These are phyloP conservation scores for Thermoascus crustaceus DNA, from an alignment of 2,329 filamentous ascomycete species.

Conservation along the genomic window DNA sequence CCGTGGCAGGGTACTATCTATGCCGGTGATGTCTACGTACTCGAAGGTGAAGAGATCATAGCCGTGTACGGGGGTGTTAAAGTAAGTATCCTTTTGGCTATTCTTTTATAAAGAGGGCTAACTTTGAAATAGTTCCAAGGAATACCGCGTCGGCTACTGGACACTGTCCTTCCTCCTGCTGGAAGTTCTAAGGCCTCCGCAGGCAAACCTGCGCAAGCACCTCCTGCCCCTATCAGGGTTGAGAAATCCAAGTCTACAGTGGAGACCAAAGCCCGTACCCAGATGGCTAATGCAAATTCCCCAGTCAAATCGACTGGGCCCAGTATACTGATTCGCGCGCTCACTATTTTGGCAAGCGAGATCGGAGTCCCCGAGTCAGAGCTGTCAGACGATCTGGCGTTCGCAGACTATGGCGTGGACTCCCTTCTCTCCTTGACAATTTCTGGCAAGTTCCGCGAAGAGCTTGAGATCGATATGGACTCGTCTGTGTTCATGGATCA, in stretches of 20 bases:
- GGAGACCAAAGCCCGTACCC: constrained; percentile 17
- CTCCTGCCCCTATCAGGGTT: constrained; percentile 17
- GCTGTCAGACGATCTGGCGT: constrained; percentile 52
- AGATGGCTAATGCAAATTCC: constrained; percentile 21
- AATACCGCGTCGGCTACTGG: constrained; percentile 32
- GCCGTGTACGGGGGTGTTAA: constrained; percentile 44
- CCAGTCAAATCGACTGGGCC: constrained; percentile 18
- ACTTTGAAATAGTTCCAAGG: constrained; percentile 30
- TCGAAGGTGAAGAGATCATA: constrained; percentile 51
- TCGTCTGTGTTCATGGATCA: constrained; percentile 54
- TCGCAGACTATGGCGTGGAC: constrained; percentile 55
- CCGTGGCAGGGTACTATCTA: constrained; percentile 43
- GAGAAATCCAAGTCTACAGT: constrained; percentile 20
- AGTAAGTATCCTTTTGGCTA: constrained; percentile 11
- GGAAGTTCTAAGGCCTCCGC: constrained; percentile 17
- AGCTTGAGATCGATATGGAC: constrained; percentile 51
- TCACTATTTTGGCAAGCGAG: constrained; percentile 35
- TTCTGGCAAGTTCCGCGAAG: constrained; percentile 54
- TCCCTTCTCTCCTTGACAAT: constrained; percentile 55
- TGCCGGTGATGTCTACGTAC: constrained; percentile 53
- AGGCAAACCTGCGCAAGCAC: constrained; percentile 12
- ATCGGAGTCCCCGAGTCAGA: constrained; percentile 52
- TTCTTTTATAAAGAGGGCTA: constrained; percentile 2
- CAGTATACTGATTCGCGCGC: constrained; percentile 25
- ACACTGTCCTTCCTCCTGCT: constrained; percentile 33